These are phyloP conservation scores for Neurospora hispaniola DNA, from an alignment of 495 filamentous ascomycete species.

Conservation along the genomic window DNA sequence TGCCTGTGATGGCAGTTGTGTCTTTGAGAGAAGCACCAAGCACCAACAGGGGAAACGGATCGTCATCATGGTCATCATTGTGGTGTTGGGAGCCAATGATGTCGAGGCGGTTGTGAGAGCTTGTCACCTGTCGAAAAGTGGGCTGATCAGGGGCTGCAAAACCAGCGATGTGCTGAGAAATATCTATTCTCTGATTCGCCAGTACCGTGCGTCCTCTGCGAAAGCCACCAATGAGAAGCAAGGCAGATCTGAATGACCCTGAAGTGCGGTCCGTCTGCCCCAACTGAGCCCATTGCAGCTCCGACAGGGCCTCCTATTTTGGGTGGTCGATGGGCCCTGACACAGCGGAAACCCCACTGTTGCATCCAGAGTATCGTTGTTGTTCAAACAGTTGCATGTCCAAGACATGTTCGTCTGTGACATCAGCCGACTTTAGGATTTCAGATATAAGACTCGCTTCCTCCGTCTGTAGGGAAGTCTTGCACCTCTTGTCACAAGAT, in stretches of 20 bases:
- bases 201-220: neutral
- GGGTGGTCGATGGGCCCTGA: neutral
- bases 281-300: neutral
- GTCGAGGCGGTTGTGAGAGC: neutral
- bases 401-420: neutral
- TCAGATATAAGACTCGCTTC: neutral
- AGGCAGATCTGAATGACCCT: neutral
- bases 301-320: neutral
- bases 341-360: neutral
- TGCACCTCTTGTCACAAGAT: neutral
- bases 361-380: neutral
- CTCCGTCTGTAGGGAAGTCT: neutral
- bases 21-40: neutral
- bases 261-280: neutral
- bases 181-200: conserved; percentile 14
- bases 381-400: neutral
- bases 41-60: neutral
- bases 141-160: neutral
- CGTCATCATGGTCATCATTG: neutral
- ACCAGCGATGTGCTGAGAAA: conserved; percentile 17
- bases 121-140: neutral
- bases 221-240: conserved; percentile 8
- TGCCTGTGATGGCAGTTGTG: neutral
- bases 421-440: neutral
- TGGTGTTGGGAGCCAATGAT: neutral